Evolutionary conservation across 2,329 filamentous ascomycete genomes (phyloP).

Genomic region (Neofusicoccum ribis): DNA sequence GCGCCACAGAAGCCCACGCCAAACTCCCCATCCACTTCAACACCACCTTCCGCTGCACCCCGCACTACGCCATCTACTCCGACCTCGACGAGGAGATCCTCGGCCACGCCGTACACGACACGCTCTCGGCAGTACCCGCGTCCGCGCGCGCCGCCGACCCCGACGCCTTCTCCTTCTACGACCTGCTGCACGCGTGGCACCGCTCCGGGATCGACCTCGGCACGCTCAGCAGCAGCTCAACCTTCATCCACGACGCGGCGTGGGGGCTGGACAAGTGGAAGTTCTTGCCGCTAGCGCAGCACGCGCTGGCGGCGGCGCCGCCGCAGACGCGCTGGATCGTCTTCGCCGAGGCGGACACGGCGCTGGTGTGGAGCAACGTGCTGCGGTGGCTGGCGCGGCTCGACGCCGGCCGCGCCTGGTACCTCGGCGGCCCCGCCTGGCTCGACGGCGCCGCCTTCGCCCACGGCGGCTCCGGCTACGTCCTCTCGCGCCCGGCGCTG

Average conservation of each 20-base stretch:
- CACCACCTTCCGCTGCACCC: slow-evolving; percentile 37
- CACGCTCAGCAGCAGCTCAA: slow-evolving; percentile 22
- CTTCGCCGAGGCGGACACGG: slow-evolving; percentile 40
- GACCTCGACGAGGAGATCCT: slow-evolving; percentile 44
- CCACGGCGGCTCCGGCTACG: slow-evolving; percentile 55
- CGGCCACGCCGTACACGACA: slow-evolving; percentile 25
- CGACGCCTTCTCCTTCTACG: slow-evolving; percentile 52
- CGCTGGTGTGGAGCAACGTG: slow-evolving; percentile 39
- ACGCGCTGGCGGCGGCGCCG: slow-evolving; percentile 39
- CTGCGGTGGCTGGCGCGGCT: slow-evolving; percentile 42
- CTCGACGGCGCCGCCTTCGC: slow-evolving; percentile 51
- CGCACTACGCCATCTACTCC: slow-evolving; percentile 38
- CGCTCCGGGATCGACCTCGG: slow-evolving; percentile 43
- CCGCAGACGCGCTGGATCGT: slow-evolving; percentile 52
- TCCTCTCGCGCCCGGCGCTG: slow-evolving; percentile 50
- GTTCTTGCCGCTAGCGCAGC: slow-evolving; percentile 37
- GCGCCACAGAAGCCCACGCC: slow-evolving; percentile 58
- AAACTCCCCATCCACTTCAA: slow-evolving; percentile 52
- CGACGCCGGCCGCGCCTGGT: slow-evolving; percentile 41
- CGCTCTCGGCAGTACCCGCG: slow-evolving; percentile 27
- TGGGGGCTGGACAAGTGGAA: slow-evolving; percentile 43
- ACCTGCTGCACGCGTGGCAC: slow-evolving; percentile 43
- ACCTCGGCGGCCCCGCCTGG: slow-evolving; percentile 45
- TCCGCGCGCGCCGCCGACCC: slow-evolving; percentile 51
- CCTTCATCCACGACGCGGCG: slow-evolving; percentile 20